phyloP scores from a whole-genome alignment of 345 rosid species.

The Durio zibethinus region DNA sequence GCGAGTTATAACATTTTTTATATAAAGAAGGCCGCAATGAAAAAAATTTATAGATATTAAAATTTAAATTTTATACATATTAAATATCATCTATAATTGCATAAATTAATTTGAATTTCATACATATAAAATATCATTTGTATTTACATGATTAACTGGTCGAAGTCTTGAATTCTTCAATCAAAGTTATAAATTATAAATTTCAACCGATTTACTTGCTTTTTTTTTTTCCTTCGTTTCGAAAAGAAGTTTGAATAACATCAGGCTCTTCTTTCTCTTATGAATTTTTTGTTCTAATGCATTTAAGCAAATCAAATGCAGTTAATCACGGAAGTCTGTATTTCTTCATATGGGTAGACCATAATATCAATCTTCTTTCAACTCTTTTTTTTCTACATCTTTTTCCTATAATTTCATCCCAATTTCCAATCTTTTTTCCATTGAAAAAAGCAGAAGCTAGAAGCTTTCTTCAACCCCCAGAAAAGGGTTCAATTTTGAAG shows the following conservation, averaged over 20 bases:
- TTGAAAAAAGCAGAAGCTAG: neutral
- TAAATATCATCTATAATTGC: too few relatives aligned
- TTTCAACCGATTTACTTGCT: neutral
- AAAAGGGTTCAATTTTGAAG: neutral
- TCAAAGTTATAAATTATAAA: too few relatives aligned
- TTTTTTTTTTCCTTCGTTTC: neutral
- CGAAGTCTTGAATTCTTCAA: too few relatives aligned
- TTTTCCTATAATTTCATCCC: neutral
- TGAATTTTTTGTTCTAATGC: neutral
- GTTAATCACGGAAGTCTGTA: neutral
- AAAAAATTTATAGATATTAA: too few relatives aligned
- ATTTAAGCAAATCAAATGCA: neutral
- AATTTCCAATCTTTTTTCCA: neutral
- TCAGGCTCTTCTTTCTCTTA: neutral
- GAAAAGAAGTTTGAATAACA: neutral
- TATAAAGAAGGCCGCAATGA: too few relatives aligned
- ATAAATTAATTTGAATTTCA: too few relatives aligned
- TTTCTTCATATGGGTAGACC: neutral
- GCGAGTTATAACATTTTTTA: too few relatives aligned
- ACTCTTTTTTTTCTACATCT: neutral
- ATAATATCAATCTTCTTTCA: neutral
- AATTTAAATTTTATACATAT: too few relatives aligned
- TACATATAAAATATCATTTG: too few relatives aligned
- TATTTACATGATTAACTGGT: too few relatives aligned
- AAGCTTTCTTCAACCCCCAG: neutral